These are phyloP conservation scores for Ganoderma lingzhi DNA, from an alignment of 1,284 basidiomycete genomes.

Conservation along the genomic window DNA sequence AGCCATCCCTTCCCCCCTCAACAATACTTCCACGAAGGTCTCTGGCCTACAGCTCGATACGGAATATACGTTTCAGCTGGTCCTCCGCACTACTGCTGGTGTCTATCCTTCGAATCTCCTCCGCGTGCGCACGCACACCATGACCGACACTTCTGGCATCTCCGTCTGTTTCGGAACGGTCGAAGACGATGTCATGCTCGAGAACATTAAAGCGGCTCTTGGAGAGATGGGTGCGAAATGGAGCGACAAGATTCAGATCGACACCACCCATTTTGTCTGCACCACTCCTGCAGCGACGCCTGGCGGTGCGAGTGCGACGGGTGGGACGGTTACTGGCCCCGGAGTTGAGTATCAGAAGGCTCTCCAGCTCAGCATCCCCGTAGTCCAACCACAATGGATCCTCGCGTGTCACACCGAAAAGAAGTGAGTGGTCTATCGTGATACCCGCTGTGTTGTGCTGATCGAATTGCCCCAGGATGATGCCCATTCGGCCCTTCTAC, in stretches of 20 bases:
- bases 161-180: slow-evolving; percentile 92
- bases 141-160: slow-evolving; percentile 93
- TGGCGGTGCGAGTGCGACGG: slow-evolving; percentile 62
- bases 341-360: slow-evolving; percentile 92
- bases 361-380: slow-evolving; percentile 87
- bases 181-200: slow-evolving; percentile 76
- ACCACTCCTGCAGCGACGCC: slow-evolving; percentile 83
- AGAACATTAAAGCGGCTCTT: slow-evolving; percentile 81
- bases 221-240: slow-evolving; percentile 87
- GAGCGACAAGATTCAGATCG: slow-evolving; percentile 94
- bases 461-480: slow-evolving; percentile 63
- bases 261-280: slow-evolving; percentile 96
- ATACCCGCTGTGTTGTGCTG: slow-evolving; percentile 9
- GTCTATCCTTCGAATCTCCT: slow-evolving; percentile 87
- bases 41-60: slow-evolving; percentile 89
- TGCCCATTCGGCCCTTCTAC: slow-evolving; percentile 85
- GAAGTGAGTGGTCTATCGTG: slow-evolving; percentile 58
- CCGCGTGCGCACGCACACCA: slow-evolving; percentile 88
- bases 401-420: slow-evolving; percentile 85
- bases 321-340: slow-evolving; percentile 60
- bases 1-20: slow-evolving; percentile 80
- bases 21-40: slow-evolving; percentile 89
- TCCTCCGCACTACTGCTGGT: slow-evolving; percentile 90
- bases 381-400: slow-evolving; percentile 92
- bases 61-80: slow-evolving; percentile 92